A percentile compares a stretch with the other conserved stretches of the same genome.
Evolutionary conservation across 2,329 filamentous ascomycete species (phyloP).

Genomic region (Berkeleyomyces rouxiae): DNA sequence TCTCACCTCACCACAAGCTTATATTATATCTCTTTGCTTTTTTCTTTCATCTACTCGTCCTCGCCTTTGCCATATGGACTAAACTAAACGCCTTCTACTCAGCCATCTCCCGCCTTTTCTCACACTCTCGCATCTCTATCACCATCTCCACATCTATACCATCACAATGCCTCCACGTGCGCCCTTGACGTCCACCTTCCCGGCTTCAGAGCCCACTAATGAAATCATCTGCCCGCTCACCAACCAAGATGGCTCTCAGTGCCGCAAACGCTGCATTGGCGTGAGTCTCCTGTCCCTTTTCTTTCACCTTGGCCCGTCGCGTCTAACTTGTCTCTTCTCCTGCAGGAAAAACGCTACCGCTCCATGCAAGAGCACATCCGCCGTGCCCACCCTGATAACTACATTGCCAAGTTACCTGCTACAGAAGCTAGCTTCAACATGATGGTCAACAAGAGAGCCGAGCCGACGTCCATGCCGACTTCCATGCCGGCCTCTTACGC

Average conservation of each 20-base stretch:
- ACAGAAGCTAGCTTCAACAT: constrained; percentile 94
- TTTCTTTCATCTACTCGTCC: background rate
- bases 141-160: background rate
- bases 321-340: constrained; percentile 13
- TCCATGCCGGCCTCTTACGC: constrained; percentile 14
- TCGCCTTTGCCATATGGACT: background rate
- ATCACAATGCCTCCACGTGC: constrained; percentile 70
- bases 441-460: constrained; percentile 66
- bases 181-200: constrained; percentile 77
- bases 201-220: constrained; percentile 79
- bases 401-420: constrained; percentile 92
- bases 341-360: constrained; percentile 82
- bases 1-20: background rate
- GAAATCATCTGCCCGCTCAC: constrained; percentile 92
- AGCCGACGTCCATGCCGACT: constrained; percentile 20
- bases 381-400: constrained; percentile 88
- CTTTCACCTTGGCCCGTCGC: background rate
- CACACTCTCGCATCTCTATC: background rate
- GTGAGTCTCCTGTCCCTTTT: constrained; percentile 44
- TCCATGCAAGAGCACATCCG: constrained; percentile 99
- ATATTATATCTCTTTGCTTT: background rate
- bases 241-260: constrained; percentile 92
- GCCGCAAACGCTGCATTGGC: constrained; percentile 92
- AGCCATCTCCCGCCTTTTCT: background rate
- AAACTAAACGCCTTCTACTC: background rate